Conservation (phyloP, 2,329 filamentous ascomycete species). For the Cercospora canescens region DNA sequence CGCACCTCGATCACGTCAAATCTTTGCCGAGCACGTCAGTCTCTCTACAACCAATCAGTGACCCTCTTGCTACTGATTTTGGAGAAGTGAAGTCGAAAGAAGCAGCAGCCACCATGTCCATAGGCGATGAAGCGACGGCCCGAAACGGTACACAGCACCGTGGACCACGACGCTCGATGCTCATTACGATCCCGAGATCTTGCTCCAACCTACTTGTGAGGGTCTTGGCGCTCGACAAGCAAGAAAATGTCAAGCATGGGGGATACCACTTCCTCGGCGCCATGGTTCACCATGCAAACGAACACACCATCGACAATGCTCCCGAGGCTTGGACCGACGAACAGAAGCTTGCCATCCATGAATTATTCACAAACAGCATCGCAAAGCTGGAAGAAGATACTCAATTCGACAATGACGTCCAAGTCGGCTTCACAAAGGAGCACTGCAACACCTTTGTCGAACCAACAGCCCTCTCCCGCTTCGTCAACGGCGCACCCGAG, state of each 20-base stretch:
- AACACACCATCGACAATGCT: neutral
- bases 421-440: constrained; percentile 7
- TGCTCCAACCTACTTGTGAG: constrained; percentile 11
- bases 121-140: constrained; percentile 4
- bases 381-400: neutral
- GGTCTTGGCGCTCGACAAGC: neutral
- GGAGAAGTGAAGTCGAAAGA: constrained; percentile 4
- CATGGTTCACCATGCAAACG: neutral
- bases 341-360: neutral
- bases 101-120: constrained; percentile 7
- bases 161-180: constrained; percentile 8
- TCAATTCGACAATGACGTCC: neutral
- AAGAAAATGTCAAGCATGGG: constrained; percentile 3
- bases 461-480: neutral
- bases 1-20: constrained; percentile 11
- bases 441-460: constrained; percentile 5
- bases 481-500: neutral
- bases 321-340: constrained; percentile 5
- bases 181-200: constrained; percentile 9
- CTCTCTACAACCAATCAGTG: constrained; percentile 8
- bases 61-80: neutral
- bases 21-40: constrained; percentile 8
- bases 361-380: neutral
- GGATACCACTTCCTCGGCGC: constrained; percentile 7
- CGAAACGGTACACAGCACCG: neutral